Base-by-base conservation (phyloP, 2,329 filamentous ascomycete species). In the Eutypella sp. region DNA sequence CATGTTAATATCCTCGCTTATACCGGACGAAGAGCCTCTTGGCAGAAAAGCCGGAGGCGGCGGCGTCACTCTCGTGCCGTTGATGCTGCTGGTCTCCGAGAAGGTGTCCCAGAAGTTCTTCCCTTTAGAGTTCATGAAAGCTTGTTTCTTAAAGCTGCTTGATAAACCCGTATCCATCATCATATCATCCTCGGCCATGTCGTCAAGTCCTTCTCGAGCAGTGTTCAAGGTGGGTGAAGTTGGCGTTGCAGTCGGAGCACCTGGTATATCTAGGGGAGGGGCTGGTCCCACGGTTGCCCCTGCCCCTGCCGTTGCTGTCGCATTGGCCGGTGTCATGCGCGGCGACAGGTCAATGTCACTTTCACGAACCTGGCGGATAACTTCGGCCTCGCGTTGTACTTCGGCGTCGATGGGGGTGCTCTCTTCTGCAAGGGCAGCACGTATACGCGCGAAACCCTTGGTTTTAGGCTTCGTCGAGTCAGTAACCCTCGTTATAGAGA, bases 311-410 rank as follows among this genome's bases (percentile, higher is more conserved):
- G 36, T 11, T n/a, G 36, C 20, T 39, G 19, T 19, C 5, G 36
- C 15, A 3, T 10, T 22, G 13, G 36, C 56, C 64, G 63, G 47
- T 64, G 59, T 48, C 25, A 64, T 54, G 29, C 61, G 61, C 23
- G 64, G 70, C 46, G 80, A 78, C 13, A 82, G 68, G 41, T 82
- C 81, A 51, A 84, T 78, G 58, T 96, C 91, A 57, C 85, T 92
- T 65, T 97, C 93, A 36, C 90, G 86, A 23, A 97, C 91, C 67
- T 96, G 93, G 42, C 89, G 87, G 51, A 99, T 89, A 5, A 97
- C 93, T 67, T 97, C 92, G 31, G 92, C 90, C 71, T 99, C 93
- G 33, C 90, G 85, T 43, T 87, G 84, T 47, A 89, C 83, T 65
- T 99, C 93, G 36, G 86, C 85, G 57, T 99, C 93, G 9, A 95